Conservation (phyloP, 2,329 filamentous ascomycete species). For the Hypomyces perniciosus region DNA sequence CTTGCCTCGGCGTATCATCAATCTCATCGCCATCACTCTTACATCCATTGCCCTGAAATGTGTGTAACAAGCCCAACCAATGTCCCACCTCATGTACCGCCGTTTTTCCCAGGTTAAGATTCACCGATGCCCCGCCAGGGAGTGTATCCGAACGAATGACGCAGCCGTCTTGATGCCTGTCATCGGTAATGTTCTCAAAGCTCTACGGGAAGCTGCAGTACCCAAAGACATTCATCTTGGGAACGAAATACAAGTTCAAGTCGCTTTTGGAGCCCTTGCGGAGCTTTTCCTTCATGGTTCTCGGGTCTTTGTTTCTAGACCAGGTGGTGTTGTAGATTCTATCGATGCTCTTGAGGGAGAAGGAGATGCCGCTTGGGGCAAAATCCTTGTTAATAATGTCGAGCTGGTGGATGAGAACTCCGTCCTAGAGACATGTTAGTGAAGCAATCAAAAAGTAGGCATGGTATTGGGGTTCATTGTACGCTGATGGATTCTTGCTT, state of each 20-base stretch:
- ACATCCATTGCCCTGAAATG: constrained; percentile 32
- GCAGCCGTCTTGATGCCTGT: constrained; percentile 17
- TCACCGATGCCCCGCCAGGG: constrained; percentile 19
- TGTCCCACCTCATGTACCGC: constrained; percentile 36
- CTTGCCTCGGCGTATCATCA: constrained; percentile 32
- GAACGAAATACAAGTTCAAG: constrained; percentile 42
- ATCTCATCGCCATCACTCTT: constrained; percentile 29
- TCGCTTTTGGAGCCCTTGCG: constrained; percentile 34
- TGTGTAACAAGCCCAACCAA: constrained; percentile 40
- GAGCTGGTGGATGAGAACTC: constrained; percentile 30
- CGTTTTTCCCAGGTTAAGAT: constrained; percentile 24
- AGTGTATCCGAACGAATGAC: constrained; percentile 14
- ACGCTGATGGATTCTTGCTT: background rate
- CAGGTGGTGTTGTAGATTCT: constrained; percentile 40
- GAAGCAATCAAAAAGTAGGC: background rate
- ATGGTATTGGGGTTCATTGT: background rate
- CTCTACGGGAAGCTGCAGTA: constrained; percentile 36
- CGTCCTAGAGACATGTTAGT: constrained; percentile 2
- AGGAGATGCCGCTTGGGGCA: constrained; percentile 35
- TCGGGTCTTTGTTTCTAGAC: constrained; percentile 33
- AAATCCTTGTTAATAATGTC: constrained; percentile 39
- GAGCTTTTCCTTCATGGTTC: constrained; percentile 29
- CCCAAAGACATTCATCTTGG: constrained; percentile 22
- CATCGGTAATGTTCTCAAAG: constrained; percentile 14
- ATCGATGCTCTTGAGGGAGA: constrained; percentile 36